A percentile compares a stretch with the other conserved stretches of the same genome.
Evolutionary conservation across 1,139 yeast genomes (phyloP).

Genomic region (Sugiyamaella novakii): DNA sequence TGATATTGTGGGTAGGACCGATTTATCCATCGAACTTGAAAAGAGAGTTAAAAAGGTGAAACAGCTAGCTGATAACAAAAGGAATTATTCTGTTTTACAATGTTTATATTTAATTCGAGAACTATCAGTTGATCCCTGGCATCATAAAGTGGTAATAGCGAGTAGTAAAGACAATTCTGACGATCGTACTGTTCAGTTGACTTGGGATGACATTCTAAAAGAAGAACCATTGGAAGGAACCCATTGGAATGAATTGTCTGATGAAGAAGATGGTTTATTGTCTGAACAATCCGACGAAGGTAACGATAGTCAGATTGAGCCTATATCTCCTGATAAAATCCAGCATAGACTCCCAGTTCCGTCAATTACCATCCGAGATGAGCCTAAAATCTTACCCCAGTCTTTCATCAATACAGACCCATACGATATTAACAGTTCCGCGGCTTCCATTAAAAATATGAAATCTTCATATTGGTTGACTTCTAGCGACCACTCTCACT

Average conservation of each 20-base stretch:
- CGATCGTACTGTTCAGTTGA: conserved; percentile 2
- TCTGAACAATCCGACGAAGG: not conserved
- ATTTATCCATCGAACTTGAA: conserved; percentile 31
- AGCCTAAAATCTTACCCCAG: not conserved
- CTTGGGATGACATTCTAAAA: conserved; percentile 35
- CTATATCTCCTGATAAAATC: not conserved
- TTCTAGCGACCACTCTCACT: not conserved
- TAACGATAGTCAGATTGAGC: not conserved
- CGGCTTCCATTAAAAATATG: not conserved
- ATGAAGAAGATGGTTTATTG: not conserved
- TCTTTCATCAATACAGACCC: conserved; percentile 9
- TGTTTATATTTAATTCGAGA: conserved; percentile 28
- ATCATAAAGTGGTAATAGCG: not conserved
- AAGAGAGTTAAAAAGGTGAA: conserved; percentile 25
- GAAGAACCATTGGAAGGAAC: conserved; percentile 35
- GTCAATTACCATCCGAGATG: not conserved
- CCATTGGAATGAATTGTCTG: conserved; percentile 29
- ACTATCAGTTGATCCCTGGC: conserved; percentile 20
- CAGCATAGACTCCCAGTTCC: not conserved
- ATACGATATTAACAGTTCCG: not conserved
- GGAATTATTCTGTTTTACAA: conserved; percentile 23
- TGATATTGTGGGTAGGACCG: conserved; percentile 33
- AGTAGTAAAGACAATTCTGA: not conserved
- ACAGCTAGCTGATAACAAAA: conserved; percentile 3
- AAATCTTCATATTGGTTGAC: conserved; percentile 7